Conservation (phyloP, 495 filamentous ascomycete species). For the Penicillium canariense region DNA sequence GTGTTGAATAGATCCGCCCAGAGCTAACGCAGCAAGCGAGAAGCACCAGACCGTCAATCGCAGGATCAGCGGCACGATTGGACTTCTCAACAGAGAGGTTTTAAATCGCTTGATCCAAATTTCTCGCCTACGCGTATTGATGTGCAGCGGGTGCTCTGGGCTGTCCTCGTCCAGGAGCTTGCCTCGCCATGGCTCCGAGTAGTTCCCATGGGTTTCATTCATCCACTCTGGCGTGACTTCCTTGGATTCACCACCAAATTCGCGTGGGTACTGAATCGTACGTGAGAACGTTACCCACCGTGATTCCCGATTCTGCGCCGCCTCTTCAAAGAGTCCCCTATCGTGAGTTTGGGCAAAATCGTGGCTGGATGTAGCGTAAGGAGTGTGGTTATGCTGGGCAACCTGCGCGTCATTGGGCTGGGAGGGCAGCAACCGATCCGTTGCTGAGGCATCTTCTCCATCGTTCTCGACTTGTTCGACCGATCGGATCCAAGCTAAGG, state of each 20-base stretch:
- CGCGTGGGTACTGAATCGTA: slow-evolving; percentile 52
- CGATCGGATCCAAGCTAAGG: slow-evolving; percentile 40
- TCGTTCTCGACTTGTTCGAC: slow-evolving; percentile 30
- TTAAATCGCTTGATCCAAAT: slow-evolving; percentile 57
- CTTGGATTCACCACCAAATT: slow-evolving; percentile 45
- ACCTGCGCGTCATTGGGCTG: slow-evolving; percentile 51
- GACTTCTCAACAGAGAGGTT: slow-evolving; percentile 65
- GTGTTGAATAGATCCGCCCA: slow-evolving; percentile 73
- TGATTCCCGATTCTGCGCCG: slow-evolving; percentile 40
- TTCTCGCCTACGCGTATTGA: slow-evolving; percentile 39
- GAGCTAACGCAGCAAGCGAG: slow-evolving; percentile 74
- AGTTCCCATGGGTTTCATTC: slow-evolving; percentile 53
- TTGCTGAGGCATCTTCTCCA: slow-evolving; percentile 29
- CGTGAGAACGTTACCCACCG: slow-evolving; percentile 62
- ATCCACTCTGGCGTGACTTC: slow-evolving; percentile 59
- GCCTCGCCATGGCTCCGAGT: slow-evolving; percentile 57
- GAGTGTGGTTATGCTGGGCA: slow-evolving; percentile 60
- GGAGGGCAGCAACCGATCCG: slow-evolving; percentile 38
- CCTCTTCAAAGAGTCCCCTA: slow-evolving; percentile 9
- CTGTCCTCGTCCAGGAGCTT: slow-evolving; percentile 34
- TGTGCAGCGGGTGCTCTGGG: slow-evolving; percentile 48
- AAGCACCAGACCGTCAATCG: slow-evolving; percentile 81
- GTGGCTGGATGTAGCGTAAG: slow-evolving; percentile 38
- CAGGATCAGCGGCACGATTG: slow-evolving; percentile 81
- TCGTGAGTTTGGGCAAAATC: slow-evolving; percentile 9